Evolutionary conservation across 805 yeast genomes (phyloP).

Genomic region (Candida tibetensis): DNA sequence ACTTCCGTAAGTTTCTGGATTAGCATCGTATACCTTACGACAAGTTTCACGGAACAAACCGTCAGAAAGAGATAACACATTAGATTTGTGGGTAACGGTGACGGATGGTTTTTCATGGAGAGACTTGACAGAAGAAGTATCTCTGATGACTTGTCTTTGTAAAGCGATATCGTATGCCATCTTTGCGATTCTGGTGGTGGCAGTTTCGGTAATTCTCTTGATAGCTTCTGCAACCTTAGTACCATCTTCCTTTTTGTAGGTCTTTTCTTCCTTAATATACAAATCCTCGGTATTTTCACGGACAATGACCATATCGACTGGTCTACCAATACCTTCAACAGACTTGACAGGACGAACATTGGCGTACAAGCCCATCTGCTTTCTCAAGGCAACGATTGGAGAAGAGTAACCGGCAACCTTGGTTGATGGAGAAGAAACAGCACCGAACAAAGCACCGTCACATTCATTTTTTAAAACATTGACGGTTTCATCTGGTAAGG

Average conservation of each 20-base stretch:
- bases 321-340: constrained; percentile 79
- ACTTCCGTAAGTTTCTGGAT: constrained; percentile 54
- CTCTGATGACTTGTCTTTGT: constrained; percentile 81
- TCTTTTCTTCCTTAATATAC: constrained; percentile 88
- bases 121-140: constrained; percentile 37
- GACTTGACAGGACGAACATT: constrained; percentile 97
- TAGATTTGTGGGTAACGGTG: constrained; percentile 95
- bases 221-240: constrained; percentile 94
- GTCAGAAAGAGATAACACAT: constrained; percentile 87
- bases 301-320: constrained; percentile 96
- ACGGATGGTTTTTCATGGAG: constrained; percentile 55
- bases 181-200: constrained; percentile 80
- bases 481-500: constrained; percentile 91
- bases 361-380: constrained; percentile 91
- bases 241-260: constrained; percentile 74
- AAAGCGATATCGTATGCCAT: constrained; percentile 92
- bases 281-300: constrained; percentile 98
- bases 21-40: constrained; percentile 55
- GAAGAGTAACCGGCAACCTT: constrained; percentile 97
- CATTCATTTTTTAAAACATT: constrained; percentile 72
- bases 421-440: constrained; percentile 91
- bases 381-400: constrained; percentile 97
- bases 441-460: constrained; percentile 97
- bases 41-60: constrained; percentile 94
- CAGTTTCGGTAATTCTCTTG: constrained; percentile 89